Evolutionary conservation across 805 yeast genomes (phyloP).

Genomic region (Suhomyces kilbournensis): DNA sequence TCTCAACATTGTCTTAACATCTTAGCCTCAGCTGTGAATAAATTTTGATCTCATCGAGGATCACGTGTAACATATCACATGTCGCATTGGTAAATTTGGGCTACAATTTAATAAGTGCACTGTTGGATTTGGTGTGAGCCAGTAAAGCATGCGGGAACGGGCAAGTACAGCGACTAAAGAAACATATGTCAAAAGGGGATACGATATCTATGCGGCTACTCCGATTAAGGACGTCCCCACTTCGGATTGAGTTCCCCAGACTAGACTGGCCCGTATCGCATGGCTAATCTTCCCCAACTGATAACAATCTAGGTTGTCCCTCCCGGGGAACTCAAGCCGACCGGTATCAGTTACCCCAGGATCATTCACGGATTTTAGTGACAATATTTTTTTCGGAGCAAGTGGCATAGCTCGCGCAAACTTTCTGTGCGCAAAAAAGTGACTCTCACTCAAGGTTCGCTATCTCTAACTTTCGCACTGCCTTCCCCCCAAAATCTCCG

Average conservation of each 20-base stretch:
- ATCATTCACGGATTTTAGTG: not conserved
- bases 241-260: not conserved
- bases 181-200: not conserved
- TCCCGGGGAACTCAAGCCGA: not conserved
- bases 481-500: not conserved
- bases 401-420: not conserved
- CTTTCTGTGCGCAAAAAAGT: not conserved
- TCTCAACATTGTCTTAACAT: not conserved
- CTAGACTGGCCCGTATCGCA: not conserved
- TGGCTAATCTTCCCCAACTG: not conserved
- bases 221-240: not conserved
- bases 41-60: conserved; percentile 1
- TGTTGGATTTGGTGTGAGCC: too few species aligned
- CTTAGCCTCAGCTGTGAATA: not conserved
- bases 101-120: too few species aligned
- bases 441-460: not conserved
- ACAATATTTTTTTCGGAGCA: not conserved
- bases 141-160: not conserved
- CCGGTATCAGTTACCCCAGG: conserved; percentile 1
- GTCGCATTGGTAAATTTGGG: not conserved
- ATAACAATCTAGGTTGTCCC: not conserved
- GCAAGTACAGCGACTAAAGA: not conserved
- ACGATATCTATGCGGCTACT: too few species aligned
- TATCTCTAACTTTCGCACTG: not conserved
- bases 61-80: not conserved